A percentile compares a stretch with the other conserved stretches of the same genome.
Conservation (phyloP, 495 filamentous ascomycete genomes). For the Darksidea phi region DNA sequence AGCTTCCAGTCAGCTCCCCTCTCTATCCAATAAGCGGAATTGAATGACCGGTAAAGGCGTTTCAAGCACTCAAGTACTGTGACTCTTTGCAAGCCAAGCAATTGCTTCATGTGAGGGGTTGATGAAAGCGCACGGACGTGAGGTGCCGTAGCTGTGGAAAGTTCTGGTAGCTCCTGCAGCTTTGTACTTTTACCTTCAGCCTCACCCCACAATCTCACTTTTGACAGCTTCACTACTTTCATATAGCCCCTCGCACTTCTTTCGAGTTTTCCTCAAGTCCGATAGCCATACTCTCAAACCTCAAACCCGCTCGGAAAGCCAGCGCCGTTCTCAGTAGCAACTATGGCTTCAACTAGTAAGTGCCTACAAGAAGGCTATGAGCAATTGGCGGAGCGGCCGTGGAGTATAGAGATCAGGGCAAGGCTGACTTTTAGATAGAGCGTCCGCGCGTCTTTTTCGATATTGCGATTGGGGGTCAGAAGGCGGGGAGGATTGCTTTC, state of each 20-base stretch:
- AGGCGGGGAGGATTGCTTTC: constrained; percentile 71
- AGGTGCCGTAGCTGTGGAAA: constrained; percentile 6
- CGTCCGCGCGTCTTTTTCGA: constrained; percentile 86
- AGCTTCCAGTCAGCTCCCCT: too few species aligned
- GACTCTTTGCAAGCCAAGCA: too few species aligned
- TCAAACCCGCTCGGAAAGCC: too few species aligned
- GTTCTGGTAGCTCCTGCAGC: constrained; percentile 13
- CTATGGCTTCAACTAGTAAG: constrained; percentile 12
- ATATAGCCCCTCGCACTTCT: too few species aligned
- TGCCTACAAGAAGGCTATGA: not conserved
- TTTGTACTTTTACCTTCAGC: not conserved
- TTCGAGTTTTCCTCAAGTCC: too few species aligned
- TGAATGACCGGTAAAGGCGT: too few species aligned
- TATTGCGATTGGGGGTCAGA: constrained; percentile 71
- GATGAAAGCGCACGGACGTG: too few species aligned
- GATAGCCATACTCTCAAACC: too few species aligned
- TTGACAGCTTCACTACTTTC: not conserved
- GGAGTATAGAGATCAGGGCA: not conserved
- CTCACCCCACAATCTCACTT: not conserved
- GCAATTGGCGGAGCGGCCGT: not conserved
- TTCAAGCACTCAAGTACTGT: too few species aligned
- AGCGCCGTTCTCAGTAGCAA: constrained; percentile 2
- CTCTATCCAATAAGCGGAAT: too few species aligned
- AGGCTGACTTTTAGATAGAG: constrained; percentile 23
- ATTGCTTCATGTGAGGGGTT: too few species aligned